Evolutionary conservation across 768 basidiomycete genomes (phyloP), one percentile per base, ranked within the genome.

Genomic region (Mrakia blollopis): DNA sequence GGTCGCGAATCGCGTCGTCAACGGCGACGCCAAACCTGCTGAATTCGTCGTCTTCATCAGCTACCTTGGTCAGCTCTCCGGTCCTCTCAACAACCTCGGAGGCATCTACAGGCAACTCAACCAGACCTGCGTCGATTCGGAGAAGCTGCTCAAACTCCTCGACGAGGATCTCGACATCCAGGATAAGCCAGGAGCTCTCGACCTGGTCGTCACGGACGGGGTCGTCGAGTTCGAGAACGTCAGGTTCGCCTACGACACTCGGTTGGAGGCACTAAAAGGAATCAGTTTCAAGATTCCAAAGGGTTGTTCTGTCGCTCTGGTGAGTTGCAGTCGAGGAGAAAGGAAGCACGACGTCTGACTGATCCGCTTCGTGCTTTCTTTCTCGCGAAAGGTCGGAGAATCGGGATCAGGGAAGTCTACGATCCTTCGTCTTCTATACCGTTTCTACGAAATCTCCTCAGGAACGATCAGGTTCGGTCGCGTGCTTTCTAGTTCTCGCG

Each of bases 211-310:
- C 11, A 84, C 88, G 25, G 86, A 89, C 72, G 90, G 94, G 5
- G 89, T 91, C 82, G 91, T 98, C 81, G 93, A 92, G 82, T 97
- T 98, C 82, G 91, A 93, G 37, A 89, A 96, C 80, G 95, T 96
- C 79, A 87, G 83, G 80, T 94, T 98, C 84, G 91, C 91, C 5
- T 96, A 97, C 83, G 91, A 83, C 65, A 83, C 81, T 30, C 83
- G 85, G 73, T 79, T 82, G 32, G 80, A 88, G 87, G 78, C 91
- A 0, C 86, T 98, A 23, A 87, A 89, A 78, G 88, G 88, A 41
- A 88, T 98, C 54, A 92, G 91, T 2, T 98, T 98, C 87, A 91
- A 88, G 80, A 90, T 98, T 28, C 91, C 92, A 0, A 92, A 91
- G 81, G 91, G 92, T 7, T 89, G 90, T 7, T 90, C 92, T 21